Evolutionary conservation across 106 monocot genomes (phyloP).

Genomic region (Hemerocallis citrina): DNA sequence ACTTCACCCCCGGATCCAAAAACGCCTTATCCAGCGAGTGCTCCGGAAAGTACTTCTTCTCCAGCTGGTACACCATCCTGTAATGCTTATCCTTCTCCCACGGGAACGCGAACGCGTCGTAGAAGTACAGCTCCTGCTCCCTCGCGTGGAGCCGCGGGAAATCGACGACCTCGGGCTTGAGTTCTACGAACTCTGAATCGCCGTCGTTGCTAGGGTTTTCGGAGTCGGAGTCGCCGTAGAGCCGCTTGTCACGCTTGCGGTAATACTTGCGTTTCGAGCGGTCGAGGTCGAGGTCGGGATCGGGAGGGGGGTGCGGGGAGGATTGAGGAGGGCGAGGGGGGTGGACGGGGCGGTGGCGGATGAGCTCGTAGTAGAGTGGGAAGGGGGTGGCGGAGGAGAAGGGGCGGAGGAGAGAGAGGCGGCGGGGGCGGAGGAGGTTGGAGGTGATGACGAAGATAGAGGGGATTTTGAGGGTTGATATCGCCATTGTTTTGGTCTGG

Average conservation of each 20-base stretch:
- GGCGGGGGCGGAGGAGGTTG: too few species aligned
- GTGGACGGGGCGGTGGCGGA: slow-evolving; percentile 48
- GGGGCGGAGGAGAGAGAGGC: slow-evolving; percentile 16
- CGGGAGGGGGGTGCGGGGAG: neutral
- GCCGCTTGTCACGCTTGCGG: slow-evolving; percentile 56
- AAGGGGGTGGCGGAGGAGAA: slow-evolving; percentile 56
- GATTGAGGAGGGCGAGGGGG: neutral
- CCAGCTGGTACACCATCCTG: slow-evolving; percentile 88
- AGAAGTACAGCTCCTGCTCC: slow-evolving; percentile 94
- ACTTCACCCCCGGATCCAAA: slow-evolving; percentile 22
- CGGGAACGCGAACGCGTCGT: slow-evolving; percentile 91
- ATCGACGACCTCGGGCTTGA: slow-evolving; percentile 83
- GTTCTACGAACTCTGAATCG: slow-evolving; percentile 51
- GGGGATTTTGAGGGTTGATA: too few species aligned
- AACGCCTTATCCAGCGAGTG: slow-evolving; percentile 91
- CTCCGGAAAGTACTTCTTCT: slow-evolving; percentile 98
- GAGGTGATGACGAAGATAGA: too few species aligned
- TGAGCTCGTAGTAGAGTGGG: slow-evolving; percentile 95
- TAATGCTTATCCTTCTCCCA: slow-evolving; percentile 99
- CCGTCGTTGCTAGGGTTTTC: slow-evolving; percentile 7
- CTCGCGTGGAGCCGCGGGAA: slow-evolving; percentile 81
- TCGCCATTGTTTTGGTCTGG: too few species aligned
- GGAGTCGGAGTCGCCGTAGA: slow-evolving; percentile 61
- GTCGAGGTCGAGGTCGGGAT: slow-evolving; percentile 26
- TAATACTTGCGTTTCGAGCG: slow-evolving; percentile 81